Percentiles rank a stretch among this genome's conserved stretches.
Conservation (phyloP, 768 basidiomycete species). For the Lyophyllum decastes region DNA sequence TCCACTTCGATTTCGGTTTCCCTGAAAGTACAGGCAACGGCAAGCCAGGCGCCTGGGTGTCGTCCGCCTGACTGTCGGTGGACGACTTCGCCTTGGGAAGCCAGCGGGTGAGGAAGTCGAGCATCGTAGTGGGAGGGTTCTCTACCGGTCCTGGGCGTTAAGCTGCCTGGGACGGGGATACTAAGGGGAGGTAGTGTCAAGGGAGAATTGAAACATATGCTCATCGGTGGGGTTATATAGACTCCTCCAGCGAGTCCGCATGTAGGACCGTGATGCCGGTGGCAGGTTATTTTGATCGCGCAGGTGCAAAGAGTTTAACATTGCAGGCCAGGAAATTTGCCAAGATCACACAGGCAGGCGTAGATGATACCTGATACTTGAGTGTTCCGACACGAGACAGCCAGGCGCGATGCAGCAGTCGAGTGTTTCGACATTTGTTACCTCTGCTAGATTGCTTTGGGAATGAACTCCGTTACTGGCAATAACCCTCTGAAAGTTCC, state of each 20-base stretch:
- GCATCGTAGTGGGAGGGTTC: slow-evolving; percentile 18
- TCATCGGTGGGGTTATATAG: slow-evolving; percentile 17
- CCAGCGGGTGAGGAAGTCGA: slow-evolving; percentile 28
- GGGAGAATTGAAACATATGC: slow-evolving; percentile 12
- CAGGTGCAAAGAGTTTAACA: slow-evolving; percentile 10
- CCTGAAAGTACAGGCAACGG: slow-evolving; percentile 28
- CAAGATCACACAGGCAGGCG: background rate
- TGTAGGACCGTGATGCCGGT: slow-evolving; percentile 21
- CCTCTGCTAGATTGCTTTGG: too few relatives aligned
- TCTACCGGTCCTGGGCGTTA: slow-evolving; percentile 8
- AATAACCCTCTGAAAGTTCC: too few relatives aligned
- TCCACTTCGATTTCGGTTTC: slow-evolving; percentile 19
- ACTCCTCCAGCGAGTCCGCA: slow-evolving; percentile 2
- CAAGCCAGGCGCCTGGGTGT: slow-evolving; percentile 21
- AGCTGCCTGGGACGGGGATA: slow-evolving; percentile 1
- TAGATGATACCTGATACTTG: background rate
- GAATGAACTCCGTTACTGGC: too few relatives aligned
- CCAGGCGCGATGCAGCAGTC: slow-evolving; percentile 6
- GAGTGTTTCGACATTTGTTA: background rate
- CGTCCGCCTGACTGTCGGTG: slow-evolving; percentile 7
- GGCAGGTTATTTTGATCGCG: slow-evolving; percentile 9
- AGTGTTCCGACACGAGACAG: slow-evolving; percentile 7
- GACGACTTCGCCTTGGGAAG: slow-evolving; percentile 15
- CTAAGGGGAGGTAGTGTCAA: slow-evolving; percentile 10
- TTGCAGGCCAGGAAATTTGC: slow-evolving; percentile 1